A percentile compares a stretch with the other conserved stretches of the same genome.
These are phyloP conservation scores for Trichophyton benhamiae DNA, from an alignment of 2,329 filamentous ascomycete genomes.

Conservation along the genomic window DNA sequence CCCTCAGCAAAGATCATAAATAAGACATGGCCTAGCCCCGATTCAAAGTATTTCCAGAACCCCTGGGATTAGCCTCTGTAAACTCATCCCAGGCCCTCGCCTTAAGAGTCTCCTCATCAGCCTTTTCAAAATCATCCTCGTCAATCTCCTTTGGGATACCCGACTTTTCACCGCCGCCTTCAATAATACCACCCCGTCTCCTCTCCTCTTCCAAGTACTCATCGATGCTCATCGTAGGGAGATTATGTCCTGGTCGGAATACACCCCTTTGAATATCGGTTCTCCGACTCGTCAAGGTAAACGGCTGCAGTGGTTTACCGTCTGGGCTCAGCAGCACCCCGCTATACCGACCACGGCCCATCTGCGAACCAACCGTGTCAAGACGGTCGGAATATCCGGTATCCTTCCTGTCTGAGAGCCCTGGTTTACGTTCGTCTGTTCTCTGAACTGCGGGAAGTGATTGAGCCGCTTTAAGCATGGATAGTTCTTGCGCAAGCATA, in stretches of 20 bases:
- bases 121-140: conserved; percentile 81
- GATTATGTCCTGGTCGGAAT: conserved; percentile 79
- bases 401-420: conserved; percentile 25
- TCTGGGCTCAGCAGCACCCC: conserved; percentile 65
- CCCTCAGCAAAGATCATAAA: neutral
- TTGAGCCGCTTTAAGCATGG: conserved; percentile 64
- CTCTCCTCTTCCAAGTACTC: conserved; percentile 92
- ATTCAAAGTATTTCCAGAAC: conserved; percentile 39
- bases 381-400: conserved; percentile 60
- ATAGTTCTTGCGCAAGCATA: conserved; percentile 67
- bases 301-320: conserved; percentile 80
- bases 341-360: conserved; percentile 36
- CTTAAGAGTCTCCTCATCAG: conserved; percentile 84
- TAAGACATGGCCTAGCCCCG: conserved; percentile 25
- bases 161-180: conserved; percentile 72
- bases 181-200: conserved; percentile 72
- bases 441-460: conserved; percentile 28
- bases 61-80: conserved; percentile 72
- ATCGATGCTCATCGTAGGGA: conserved; percentile 96
- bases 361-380: conserved; percentile 47
- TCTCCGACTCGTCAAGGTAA: conserved; percentile 69
- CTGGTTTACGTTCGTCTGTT: conserved; percentile 35
- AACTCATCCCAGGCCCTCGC: conserved; percentile 93
- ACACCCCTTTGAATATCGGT: conserved; percentile 67
- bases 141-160: conserved; percentile 59